Percentiles rank a stretch among this genome's conserved stretches.
These are phyloP conservation scores for Grosmannia penicillata DNA, from an alignment of 2,329 filamentous ascomycete species.

Conservation along the genomic window DNA sequence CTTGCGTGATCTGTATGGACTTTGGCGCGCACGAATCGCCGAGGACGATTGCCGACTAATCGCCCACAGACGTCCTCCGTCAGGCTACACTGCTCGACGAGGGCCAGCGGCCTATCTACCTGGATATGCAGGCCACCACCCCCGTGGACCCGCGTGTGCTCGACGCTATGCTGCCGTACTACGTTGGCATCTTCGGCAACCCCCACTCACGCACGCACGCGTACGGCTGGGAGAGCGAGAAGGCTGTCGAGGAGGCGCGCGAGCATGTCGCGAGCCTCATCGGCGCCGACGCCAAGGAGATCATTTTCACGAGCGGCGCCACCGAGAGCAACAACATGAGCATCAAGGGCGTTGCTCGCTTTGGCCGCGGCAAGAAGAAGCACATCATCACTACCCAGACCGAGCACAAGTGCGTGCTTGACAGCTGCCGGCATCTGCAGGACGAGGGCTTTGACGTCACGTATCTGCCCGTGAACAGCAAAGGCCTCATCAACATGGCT, in stretches of 20 bases:
- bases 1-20: no score
- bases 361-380: slow-evolving; percentile 92
- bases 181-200: slow-evolving; percentile 88
- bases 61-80: slow-evolving; percentile 56
- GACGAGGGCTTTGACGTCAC: slow-evolving; percentile 94
- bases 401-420: slow-evolving; percentile 96
- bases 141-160: slow-evolving; percentile 88
- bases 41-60: no score
- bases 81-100: slow-evolving; percentile 88
- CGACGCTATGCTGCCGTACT: slow-evolving; percentile 91
- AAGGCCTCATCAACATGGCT: slow-evolving; percentile 72
- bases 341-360: slow-evolving; percentile 92
- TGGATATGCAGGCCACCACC: slow-evolving; percentile 97
- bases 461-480: slow-evolving; percentile 81
- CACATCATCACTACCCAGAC: slow-evolving; percentile 97
- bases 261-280: slow-evolving; percentile 74
- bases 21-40: no score
- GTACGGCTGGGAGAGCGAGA: slow-evolving; percentile 97
- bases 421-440: slow-evolving; percentile 92
- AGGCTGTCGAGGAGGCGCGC: slow-evolving; percentile 78
- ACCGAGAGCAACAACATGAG: slow-evolving; percentile 99
- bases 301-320: slow-evolving; percentile 95
- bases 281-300: slow-evolving; percentile 91
- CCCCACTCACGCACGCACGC: slow-evolving; percentile 95
- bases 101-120: slow-evolving; percentile 85